Percentiles rank a stretch among this genome's conserved stretches.
These are phyloP conservation scores for Brettanomyces nanus DNA, from an alignment of 805 yeast species.

Conservation along the genomic window DNA sequence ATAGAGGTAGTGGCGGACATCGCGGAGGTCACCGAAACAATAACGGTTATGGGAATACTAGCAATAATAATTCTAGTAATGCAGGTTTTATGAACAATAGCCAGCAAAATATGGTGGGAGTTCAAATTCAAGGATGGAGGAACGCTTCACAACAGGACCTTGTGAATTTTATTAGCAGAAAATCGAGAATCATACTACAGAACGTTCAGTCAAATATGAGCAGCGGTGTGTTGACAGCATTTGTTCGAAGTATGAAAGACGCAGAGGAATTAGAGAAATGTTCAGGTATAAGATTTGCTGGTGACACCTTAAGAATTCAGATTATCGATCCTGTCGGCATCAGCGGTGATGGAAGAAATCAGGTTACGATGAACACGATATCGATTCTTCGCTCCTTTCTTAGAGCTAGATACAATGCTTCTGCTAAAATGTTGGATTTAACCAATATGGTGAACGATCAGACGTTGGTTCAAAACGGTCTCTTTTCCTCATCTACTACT, in stretches of 20 bases:
- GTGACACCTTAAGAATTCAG: conserved; percentile 50
- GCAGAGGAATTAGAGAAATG: conserved; percentile 52
- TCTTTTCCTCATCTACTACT: conserved; percentile 36
- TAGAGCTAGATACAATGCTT: conserved; percentile 57
- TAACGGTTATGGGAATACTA: conserved; percentile 12
- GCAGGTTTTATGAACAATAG: conserved; percentile 12
- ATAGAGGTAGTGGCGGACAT: conserved; percentile 26
- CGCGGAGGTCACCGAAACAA: conserved; percentile 6
- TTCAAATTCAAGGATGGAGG: conserved; percentile 75
- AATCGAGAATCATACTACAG: conserved; percentile 46
- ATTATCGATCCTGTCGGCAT: conserved; percentile 18
- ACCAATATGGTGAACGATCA: conserved; percentile 57
- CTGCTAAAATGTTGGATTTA: conserved; percentile 59
- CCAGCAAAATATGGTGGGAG: conserved; percentile 29
- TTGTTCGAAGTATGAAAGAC: conserved; percentile 44
- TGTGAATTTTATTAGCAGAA: conserved; percentile 60
- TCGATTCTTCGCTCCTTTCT: conserved; percentile 56
- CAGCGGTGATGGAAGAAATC: conserved; percentile 4
- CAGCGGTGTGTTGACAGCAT: conserved; percentile 42
- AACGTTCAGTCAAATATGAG: conserved; percentile 39
- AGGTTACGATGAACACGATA: conserved; percentile 37
- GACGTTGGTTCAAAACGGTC: conserved; percentile 48
- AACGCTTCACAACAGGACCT: conserved; percentile 67
- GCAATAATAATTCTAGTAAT: conserved; percentile 15
- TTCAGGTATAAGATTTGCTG: conserved; percentile 80